phyloP scores from a whole-genome alignment of 2,329 filamentous ascomycete species.

The Exophiala lecanii-corni region DNA sequence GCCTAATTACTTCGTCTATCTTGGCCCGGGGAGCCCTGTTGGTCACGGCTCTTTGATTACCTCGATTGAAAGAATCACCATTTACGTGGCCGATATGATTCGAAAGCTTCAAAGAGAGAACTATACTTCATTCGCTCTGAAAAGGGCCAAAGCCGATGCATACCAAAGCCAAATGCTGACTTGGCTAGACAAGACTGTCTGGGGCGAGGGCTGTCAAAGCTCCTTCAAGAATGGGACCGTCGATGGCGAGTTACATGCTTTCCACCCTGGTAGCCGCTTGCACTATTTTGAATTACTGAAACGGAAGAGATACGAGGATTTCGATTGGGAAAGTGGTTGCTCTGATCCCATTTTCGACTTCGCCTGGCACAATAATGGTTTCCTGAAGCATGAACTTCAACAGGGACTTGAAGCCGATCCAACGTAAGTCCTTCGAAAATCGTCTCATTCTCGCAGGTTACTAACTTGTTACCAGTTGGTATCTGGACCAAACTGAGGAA shows the following conservation, averaged over 20 bases:
- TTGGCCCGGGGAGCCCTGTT: conserved; percentile 8
- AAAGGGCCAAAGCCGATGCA: conserved; percentile 30
- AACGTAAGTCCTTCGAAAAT: no score
- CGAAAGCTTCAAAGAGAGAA: conserved; percentile 45
- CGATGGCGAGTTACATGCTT: conserved; percentile 44
- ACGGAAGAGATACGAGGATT: conserved; percentile 39
- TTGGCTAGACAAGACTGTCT: conserved; percentile 47
- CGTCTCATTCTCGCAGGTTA: no score
- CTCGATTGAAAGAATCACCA: conserved; percentile 31
- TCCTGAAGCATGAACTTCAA: neutral
- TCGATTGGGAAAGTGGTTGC: conserved; percentile 19
- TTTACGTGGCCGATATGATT: conserved; percentile 45
- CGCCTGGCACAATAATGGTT: neutral
- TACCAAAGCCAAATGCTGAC: neutral
- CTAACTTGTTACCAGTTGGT: no score
- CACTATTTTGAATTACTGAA: conserved; percentile 33
- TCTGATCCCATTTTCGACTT: neutral
- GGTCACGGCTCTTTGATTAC: conserved; percentile 10
- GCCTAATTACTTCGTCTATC: conserved; percentile 33
- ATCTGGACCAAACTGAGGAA: no score
- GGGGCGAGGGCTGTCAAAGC: conserved; percentile 46
- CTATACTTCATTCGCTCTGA: conserved; percentile 33
- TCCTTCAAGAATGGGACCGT: conserved; percentile 49
- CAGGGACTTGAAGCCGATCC: neutral
- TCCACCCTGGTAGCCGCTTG: conserved; percentile 40